Evolutionary conservation across 192 early-diverging fungal genomes (phyloP).

Genomic region (Rhizophagus prolifer): DNA sequence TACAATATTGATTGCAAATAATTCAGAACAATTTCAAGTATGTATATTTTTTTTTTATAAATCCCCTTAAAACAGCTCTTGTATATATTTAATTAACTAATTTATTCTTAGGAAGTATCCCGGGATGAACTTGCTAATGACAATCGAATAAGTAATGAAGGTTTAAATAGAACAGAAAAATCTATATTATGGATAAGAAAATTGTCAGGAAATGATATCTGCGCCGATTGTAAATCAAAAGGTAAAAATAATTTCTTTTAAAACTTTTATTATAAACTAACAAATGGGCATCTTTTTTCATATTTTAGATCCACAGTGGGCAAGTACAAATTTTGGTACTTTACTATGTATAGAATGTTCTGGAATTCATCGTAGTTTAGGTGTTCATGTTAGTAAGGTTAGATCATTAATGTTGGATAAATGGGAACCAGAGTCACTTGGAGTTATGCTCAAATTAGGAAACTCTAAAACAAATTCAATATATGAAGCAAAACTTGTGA

Average conservation of each 20-base stretch:
- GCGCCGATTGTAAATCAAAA: constrained; percentile 54
- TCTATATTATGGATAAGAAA: constrained; percentile 30
- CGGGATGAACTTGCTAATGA: background rate
- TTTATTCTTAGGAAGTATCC: background rate
- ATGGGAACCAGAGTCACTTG: constrained; percentile 77
- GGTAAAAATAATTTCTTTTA: constrained; percentile 33
- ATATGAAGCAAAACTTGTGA: constrained; percentile 49
- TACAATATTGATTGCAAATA: constrained; percentile 16
- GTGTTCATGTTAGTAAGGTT: constrained; percentile 86
- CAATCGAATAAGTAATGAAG: background rate
- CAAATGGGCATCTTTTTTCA: background rate
- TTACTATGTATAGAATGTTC: constrained; percentile 88
- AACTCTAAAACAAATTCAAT: constrained; percentile 74
- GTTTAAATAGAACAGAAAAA: background rate
- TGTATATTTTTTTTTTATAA: too few species aligned
- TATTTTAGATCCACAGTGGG: constrained; percentile 73
- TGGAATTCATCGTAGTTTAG: constrained; percentile 88
- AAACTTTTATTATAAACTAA: background rate
- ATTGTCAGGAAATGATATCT: constrained; percentile 55
- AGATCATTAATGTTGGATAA: constrained; percentile 81
- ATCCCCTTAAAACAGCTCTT: too few species aligned
- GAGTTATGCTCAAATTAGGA: constrained; percentile 75
- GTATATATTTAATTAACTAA: background rate
- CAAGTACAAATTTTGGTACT: constrained; percentile 76
- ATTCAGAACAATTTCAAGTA: background rate